Evolutionary conservation across 1,139 yeast species (phyloP).

Genomic region (Wickerhamomyces sp.): DNA sequence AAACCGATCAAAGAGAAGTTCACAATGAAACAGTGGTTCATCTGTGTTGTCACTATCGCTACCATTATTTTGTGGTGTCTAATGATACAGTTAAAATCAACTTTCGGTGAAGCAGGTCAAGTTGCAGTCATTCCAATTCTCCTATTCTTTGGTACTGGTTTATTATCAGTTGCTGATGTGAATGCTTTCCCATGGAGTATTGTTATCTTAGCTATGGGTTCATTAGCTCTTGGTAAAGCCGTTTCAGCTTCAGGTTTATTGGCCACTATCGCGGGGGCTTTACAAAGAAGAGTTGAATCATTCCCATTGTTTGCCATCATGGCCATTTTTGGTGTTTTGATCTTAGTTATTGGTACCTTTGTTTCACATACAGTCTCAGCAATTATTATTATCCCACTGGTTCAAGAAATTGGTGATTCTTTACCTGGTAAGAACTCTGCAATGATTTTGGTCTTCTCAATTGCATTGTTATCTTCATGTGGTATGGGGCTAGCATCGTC

Average conservation of each 20-base stretch:
- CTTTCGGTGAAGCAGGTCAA: slow-evolving; percentile 69
- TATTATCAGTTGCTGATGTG: slow-evolving; percentile 59
- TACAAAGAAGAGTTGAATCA: slow-evolving; percentile 51
- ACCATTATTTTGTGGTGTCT: slow-evolving; percentile 75
- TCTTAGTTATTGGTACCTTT: slow-evolving; percentile 66
- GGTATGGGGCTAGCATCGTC: slow-evolving; percentile 79
- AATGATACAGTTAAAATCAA: slow-evolving; percentile 47
- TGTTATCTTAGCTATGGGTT: slow-evolving; percentile 75
- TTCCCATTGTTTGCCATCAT: slow-evolving; percentile 57
- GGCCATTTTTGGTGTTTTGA: slow-evolving; percentile 60
- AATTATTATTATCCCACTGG: slow-evolving; percentile 63
- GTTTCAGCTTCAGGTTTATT: slow-evolving; percentile 68
- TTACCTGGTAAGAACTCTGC: slow-evolving; percentile 46
- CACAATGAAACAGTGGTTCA: slow-evolving; percentile 59
- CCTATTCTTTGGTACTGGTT: slow-evolving; percentile 65
- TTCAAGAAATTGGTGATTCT: slow-evolving; percentile 60
- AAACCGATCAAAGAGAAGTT: slow-evolving; percentile 58
- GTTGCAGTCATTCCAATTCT: slow-evolving; percentile 64
- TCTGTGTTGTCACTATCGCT: slow-evolving; percentile 41
- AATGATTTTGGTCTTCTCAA: slow-evolving; percentile 58
- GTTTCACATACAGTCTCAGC: slow-evolving; percentile 79
- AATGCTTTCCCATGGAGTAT: slow-evolving; percentile 76
- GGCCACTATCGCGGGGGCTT: slow-evolving; percentile 53
- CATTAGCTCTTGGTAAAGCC: slow-evolving; percentile 70
- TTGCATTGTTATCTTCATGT: slow-evolving; percentile 63